Conservation (phyloP, 441 rosid species). For the Flueggea neowawraea region DNA sequence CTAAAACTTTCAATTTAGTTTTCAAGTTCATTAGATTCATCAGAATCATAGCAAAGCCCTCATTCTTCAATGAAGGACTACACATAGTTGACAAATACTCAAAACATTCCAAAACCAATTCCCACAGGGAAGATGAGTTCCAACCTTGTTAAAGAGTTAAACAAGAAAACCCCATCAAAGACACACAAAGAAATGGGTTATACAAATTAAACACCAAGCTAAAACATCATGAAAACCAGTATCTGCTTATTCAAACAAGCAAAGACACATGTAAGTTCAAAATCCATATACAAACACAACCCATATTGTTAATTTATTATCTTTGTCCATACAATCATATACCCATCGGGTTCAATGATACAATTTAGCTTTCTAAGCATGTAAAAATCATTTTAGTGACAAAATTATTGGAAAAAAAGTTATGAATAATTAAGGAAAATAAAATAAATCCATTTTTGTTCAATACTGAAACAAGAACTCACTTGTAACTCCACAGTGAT, state of each 20-base stretch:
- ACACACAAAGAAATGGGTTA: too few relatives aligned
- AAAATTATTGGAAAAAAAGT: not conserved
- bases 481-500: constrained; percentile 99
- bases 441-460: not conserved
- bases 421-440: too few relatives aligned
- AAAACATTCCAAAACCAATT: constrained; percentile 24
- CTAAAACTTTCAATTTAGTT: constrained; percentile 17
- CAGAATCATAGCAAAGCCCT: constrained; percentile 3
- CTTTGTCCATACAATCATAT: constrained; percentile 24
- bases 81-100: constrained; percentile 18
- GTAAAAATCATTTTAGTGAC: constrained; percentile 5
- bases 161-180: constrained; percentile 11
- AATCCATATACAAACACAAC: constrained; percentile 23
- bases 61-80: constrained; percentile 15
- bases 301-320: constrained; percentile 19
- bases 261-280: constrained; percentile 16
- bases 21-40: constrained; percentile 11
- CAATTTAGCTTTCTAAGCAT: constrained; percentile 18
- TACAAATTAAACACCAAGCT: too few relatives aligned
- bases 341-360: constrained; percentile 17
- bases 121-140: constrained; percentile 13
- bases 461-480: constrained; percentile 63
- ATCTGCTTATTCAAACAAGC: constrained; percentile 9
- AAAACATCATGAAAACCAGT: too few relatives aligned
- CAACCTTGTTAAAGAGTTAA: constrained; percentile 23